Evolutionary conservation across 768 basidiomycete genomes (phyloP), one percentile per base, ranked within the genome.

Genomic region (Lyophyllum shimeji): DNA sequence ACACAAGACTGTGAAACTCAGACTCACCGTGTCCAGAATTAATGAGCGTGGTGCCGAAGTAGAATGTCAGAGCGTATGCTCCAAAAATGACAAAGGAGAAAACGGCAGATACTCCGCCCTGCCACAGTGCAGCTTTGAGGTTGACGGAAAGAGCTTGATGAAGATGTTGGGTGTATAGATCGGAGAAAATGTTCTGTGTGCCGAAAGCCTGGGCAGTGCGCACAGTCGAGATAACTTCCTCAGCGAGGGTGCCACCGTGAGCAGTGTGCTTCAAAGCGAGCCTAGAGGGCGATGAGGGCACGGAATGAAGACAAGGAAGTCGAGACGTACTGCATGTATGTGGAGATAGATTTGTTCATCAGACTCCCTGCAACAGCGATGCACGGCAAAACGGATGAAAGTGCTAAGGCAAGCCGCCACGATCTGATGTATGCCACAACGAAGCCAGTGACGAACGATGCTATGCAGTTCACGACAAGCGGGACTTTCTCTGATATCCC

Each of bases 171-270:
- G 92, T 82, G 68, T 96, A 98, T n/a, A 91, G 71, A 5, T 61
- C 60, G 1, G 83, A 63, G 43, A 98, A 76, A 29, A 77, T 78
- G 5, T 67, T 72, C 71, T 94, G 90, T 0, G 86, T 88, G 40
- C 93, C 93, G 63, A 98, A 98, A 0, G 95, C 95, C 57, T 96
- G 91, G 2, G 91, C 85, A 1, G 93, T 95, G 18, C 95, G 86
- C 55, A 98, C 76, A 42, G 90, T 89, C 0, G 91, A 89, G 56
- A 98, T 90, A 61, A 93, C 93, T 70, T 97, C 95, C 70, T 98
- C 95, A 0, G 94, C 95, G 12, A 97, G 66, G 9, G 82, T 86
- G 29, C 94, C 94, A 20, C 86, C 86, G 11, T 85, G 82, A 2
- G 93, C 93, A 21, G 93, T 80, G 52, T 87, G 77, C 53, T 88